Conservation (phyloP, 306 rosid species). For the Vigna nakashimae region DNA sequence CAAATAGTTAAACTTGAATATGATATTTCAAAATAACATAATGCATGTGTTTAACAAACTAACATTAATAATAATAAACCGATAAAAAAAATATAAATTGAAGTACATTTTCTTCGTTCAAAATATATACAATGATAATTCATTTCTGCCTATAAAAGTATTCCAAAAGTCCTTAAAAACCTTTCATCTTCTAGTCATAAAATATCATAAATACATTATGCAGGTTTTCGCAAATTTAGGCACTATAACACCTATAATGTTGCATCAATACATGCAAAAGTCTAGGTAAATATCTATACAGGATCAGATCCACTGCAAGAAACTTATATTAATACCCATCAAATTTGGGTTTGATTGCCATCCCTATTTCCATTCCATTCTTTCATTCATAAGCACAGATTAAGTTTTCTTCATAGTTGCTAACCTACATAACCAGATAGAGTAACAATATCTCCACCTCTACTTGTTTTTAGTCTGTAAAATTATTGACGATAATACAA, state of each 20-base stretch:
- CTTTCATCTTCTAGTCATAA: not conserved
- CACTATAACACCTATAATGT: not conserved
- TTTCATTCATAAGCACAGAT: slow-evolving; percentile 13
- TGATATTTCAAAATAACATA: not conserved
- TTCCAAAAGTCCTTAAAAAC: not conserved
- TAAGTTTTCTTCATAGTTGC: not conserved
- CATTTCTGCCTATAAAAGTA: not conserved
- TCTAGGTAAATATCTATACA: not conserved
- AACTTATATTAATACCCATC: not conserved
- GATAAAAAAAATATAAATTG: not conserved
- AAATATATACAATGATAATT: not conserved
- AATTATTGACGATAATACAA: not conserved
- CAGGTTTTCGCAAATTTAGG: not conserved
- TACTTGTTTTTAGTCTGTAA: not conserved
- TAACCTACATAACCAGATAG: not conserved
- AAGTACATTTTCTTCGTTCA: not conserved
- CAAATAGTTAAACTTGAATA: not conserved
- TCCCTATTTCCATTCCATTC: not conserved
- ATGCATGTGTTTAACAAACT: not conserved
- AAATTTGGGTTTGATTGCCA: not conserved
- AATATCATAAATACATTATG: not conserved
- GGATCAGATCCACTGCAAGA: not conserved
- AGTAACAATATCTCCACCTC: not conserved
- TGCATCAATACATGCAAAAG: not conserved
- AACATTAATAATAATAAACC: not conserved